These are phyloP conservation scores for Apiosordaria backusii DNA, from an alignment of 495 filamentous ascomycete genomes.

Conservation along the genomic window DNA sequence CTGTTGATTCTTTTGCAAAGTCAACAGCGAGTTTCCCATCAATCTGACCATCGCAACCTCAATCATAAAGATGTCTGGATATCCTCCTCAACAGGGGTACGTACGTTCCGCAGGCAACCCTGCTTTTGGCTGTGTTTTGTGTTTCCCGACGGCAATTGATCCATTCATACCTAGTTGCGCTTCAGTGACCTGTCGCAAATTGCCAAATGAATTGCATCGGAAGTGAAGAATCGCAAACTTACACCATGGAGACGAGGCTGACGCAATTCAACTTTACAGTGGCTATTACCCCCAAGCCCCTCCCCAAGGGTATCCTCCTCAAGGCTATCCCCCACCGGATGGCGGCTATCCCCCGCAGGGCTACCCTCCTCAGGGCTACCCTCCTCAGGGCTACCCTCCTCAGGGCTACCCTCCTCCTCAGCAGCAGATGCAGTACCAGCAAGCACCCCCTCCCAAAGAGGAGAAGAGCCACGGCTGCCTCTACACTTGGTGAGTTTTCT, in stretches of 20 bases:
- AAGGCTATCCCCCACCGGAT: slow-evolving; percentile 8
- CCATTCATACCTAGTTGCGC: background rate
- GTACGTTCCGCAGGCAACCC: background rate
- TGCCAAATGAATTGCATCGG: background rate
- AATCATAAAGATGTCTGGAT: slow-evolving; percentile 3
- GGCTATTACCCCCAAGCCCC: slow-evolving; percentile 9
- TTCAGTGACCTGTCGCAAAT: background rate
- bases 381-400: slow-evolving; percentile 13
- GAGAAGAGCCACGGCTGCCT: slow-evolving; percentile 30
- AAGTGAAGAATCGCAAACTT: background rate
- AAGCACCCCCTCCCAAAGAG: slow-evolving; percentile 22
- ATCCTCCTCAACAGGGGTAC: slow-evolving; percentile 10
- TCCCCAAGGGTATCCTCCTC: slow-evolving; percentile 7
- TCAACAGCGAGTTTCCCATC: background rate
- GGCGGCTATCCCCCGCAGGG: slow-evolving; percentile 16
- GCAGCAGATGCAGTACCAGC: slow-evolving; percentile 21
- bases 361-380: slow-evolving; percentile 12
- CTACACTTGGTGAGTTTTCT: slow-evolving; percentile 21
- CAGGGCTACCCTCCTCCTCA: slow-evolving; percentile 15
- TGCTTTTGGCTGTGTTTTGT: background rate
- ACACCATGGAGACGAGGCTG: background rate
- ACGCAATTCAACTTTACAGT: background rate
- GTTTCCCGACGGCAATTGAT: background rate
- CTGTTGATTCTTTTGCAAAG: background rate
- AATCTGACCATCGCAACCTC: background rate